Percentiles rank a stretch among this genome's conserved stretches.
Conservation (phyloP, 2,329 filamentous ascomycete species). For the Colletotrichum magnum region DNA sequence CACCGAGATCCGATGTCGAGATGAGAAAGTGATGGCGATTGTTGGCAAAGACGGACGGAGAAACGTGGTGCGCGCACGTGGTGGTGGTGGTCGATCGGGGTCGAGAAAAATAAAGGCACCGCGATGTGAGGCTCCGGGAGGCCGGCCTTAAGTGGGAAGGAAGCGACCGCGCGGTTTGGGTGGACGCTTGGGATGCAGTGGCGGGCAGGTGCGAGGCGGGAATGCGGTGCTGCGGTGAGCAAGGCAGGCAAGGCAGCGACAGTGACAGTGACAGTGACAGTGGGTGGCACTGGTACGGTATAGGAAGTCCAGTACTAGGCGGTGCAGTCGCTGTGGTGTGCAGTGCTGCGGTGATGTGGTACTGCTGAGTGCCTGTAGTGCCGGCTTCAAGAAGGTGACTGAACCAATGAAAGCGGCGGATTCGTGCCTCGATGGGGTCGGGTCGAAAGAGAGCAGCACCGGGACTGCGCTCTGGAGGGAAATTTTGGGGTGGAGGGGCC, state of each 20-base stretch:
- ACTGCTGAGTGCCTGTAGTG: constrained; percentile 30
- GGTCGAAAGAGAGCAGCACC: constrained; percentile 35
- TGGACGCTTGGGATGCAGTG: constrained; percentile 29
- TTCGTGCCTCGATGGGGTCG: constrained; percentile 27
- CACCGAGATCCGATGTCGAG: not conserved
- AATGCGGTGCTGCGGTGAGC: constrained; percentile 37
- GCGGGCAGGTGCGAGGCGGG: constrained; percentile 37
- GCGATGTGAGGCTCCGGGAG: constrained; percentile 25
- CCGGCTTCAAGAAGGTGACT: not conserved
- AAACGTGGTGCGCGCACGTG: constrained; percentile 17
- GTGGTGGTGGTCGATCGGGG: constrained; percentile 1
- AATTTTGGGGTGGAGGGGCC: constrained; percentile 42
- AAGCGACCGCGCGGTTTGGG: constrained; percentile 14
- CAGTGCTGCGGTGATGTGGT: not conserved
- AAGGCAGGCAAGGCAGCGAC: not conserved
- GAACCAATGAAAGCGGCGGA: constrained; percentile 20
- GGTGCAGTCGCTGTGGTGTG: not conserved
- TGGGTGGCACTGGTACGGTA: too few relatives aligned
- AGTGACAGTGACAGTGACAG: too few relatives aligned
- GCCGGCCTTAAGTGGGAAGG: constrained; percentile 23
- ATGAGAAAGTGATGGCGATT: not conserved
- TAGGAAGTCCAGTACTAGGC: too few relatives aligned
- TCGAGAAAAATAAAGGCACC: constrained; percentile 5
- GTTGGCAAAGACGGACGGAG: not conserved
- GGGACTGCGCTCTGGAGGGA: constrained; percentile 41